Base-by-base conservation (phyloP, 257 asterid species). In the Echites panduratus region DNA sequence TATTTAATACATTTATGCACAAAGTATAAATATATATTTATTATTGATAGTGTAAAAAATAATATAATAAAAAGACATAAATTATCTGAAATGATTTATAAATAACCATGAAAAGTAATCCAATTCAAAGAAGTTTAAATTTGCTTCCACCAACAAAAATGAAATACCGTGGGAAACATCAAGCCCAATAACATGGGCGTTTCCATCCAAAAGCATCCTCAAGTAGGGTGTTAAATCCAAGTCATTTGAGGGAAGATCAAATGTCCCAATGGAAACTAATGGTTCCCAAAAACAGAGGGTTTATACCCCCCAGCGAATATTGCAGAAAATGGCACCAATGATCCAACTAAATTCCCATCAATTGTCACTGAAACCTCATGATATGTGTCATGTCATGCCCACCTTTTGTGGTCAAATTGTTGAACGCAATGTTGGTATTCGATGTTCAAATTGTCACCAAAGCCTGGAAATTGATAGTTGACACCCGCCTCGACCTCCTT, bases 231-330 rank as follows among this genome's bases (percentile, higher is more conserved):
- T 89, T 61, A 87, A 47, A 73, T 90, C n/a, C n/a, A n/a, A n/a
- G n/a, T n/a, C 96, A 68, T 93, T 88, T 0, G 95, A 79, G 16
- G 98, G 98, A 41, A 89, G 80, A 82, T 89, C 84, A 56, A 93
- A 93, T 2, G 97, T 90, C 75, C 95, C 96, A 59, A 89, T 88
- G 24, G 92, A 77, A 47, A 89, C 96, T 5, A 93, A 72, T 1
- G 98, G 98, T 19, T 86, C 85, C 98, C 98, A 90, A 73, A n/a
- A 86, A 90, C 76, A 89, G 47, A 64, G 97, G 98, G 73, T 90
- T 89, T 0, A 89, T 80, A 27, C 96, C 96, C 12, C 12, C 98
- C 96, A 0, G 92, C 62, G 78, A 84, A 93, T 58, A 89, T 80
- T 50, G 90, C 96, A 0, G 96, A 97, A 47, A 93, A 86, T 12